Evolutionary conservation across 768 basidiomycete species (phyloP), one percentile per base, ranked within the genome.

Genomic region (Amanita fuliginea): DNA sequence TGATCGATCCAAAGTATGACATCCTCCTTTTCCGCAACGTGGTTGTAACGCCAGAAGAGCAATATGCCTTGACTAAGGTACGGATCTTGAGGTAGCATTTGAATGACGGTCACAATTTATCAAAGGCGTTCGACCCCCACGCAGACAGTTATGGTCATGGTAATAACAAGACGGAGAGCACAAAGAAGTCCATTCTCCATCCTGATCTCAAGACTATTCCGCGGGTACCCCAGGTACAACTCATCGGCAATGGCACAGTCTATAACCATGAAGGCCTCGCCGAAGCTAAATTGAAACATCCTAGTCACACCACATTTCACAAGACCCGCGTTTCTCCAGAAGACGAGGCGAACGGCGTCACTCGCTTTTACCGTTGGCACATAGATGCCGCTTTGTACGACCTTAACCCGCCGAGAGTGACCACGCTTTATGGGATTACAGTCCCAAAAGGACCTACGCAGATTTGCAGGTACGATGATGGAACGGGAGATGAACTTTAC

Each of bases 281-380:
- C 1, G 75, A 80, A 58, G 83, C 83, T 14, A 78, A 73, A 62
- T 77, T 95, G 60, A 90, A 86, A 65, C 91, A 95, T 61, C 90
- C 89, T 2, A 80, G 77, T 44, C 90, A 94, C 65, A 80, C 74
- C 42, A 85, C 82, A 3, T 95, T 94, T 67, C 92, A 95, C 71
- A 90, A 88, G 67, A 84, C 83, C 30, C 65, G 64, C 18, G 73
- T 94, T 32, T 79, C 81, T 8, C 67, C 72, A 3, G 85, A 85
- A 58, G 90, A 93, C 53, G 84, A 86, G 56, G 78, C 66, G 6
- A 73, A 75, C 46, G 89, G 88, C n/a, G 64, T 73, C 40, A 93
- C 90, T n/a, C 76, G 90, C 34, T 93, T 86, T 73, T 92, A 90
- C 64, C 73, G 90, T 43, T 92, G 90, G 89, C 88, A 94, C 63